A percentile compares a stretch with the other conserved stretches of the same genome.
These are phyloP conservation scores for Aspergillus phoenicis DNA, from an alignment of 2,329 filamentous ascomycete species.

Conservation along the genomic window DNA sequence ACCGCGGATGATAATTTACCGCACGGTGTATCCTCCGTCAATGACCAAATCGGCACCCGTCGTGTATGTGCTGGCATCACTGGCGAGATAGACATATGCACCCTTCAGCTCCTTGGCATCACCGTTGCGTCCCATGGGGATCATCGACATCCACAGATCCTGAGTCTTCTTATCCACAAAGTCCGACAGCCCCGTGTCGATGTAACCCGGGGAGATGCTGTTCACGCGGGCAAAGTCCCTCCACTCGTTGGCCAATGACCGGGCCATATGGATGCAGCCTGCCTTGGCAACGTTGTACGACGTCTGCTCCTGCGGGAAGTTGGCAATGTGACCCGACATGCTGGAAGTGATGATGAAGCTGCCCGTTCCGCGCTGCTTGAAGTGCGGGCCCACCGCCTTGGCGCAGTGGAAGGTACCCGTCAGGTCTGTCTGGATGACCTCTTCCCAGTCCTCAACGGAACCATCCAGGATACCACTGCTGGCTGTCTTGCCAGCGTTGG, in stretches of 20 bases:
- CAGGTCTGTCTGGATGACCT: slow-evolving; percentile 82
- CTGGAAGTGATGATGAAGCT: slow-evolving; percentile 68
- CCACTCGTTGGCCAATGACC: slow-evolving; percentile 70
- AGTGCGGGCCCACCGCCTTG: slow-evolving; percentile 81
- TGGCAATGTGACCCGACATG: slow-evolving; percentile 60
- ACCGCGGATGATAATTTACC: slow-evolving; percentile 30
- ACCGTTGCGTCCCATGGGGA: slow-evolving; percentile 62
- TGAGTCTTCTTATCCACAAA: slow-evolving; percentile 63
- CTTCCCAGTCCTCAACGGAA: slow-evolving; percentile 70
- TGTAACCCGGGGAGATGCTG: slow-evolving; percentile 69
- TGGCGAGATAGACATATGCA: slow-evolving; percentile 53
- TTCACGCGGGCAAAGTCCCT: slow-evolving; percentile 69
- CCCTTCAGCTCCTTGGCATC: slow-evolving; percentile 69
- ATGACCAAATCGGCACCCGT: slow-evolving; percentile 53
- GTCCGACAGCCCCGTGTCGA: slow-evolving; percentile 68
- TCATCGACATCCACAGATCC: slow-evolving; percentile 62
- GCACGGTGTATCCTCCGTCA: slow-evolving; percentile 53
- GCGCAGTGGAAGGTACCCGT: slow-evolving; percentile 86
- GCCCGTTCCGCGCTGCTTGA: slow-evolving; percentile 66
- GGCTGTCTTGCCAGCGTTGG: slow-evolving; percentile 72
- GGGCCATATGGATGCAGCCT: slow-evolving; percentile 65
- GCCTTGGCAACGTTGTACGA: slow-evolving; percentile 69
- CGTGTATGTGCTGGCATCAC: slow-evolving; percentile 53
- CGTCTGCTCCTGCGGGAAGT: slow-evolving; percentile 66
- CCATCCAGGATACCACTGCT: slow-evolving; percentile 69